A percentile compares a stretch with the other conserved stretches of the same genome.
Evolutionary conservation across 768 basidiomycete species (phyloP).

Genomic region (Phylloporus arenicola): DNA sequence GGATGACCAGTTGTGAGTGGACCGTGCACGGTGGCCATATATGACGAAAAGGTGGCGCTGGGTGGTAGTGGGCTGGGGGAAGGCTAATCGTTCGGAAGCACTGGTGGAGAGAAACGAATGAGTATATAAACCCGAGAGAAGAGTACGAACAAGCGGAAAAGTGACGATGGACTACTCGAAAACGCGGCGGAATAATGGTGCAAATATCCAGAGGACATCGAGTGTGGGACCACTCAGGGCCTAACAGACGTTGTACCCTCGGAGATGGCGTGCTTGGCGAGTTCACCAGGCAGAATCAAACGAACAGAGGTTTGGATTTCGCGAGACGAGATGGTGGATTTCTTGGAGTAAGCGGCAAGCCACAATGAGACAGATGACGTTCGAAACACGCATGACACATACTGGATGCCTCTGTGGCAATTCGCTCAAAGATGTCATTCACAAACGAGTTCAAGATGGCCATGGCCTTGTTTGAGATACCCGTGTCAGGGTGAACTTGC

Average conservation of each 20-base stretch:
- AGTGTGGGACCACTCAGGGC: too few species aligned
- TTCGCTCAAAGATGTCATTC: conserved; percentile 80
- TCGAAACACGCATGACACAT: conserved; percentile 21
- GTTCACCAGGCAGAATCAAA: conserved; percentile 78
- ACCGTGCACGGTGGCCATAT: too few species aligned
- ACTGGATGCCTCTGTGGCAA: conserved; percentile 71
- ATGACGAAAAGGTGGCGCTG: conserved; percentile 19
- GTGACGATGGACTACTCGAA: too few species aligned
- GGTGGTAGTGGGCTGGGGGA: background rate
- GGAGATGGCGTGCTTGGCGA: conserved; percentile 85
- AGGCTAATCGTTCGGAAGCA: conserved; percentile 17
- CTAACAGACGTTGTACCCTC: conserved; percentile 75
- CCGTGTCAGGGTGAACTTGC: conserved; percentile 90
- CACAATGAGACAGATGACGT: background rate
- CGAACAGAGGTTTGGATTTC: conserved; percentile 85
- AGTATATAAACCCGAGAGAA: conserved; percentile 20
- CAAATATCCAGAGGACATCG: too few species aligned
- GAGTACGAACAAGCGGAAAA: too few species aligned
- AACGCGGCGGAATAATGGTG: too few species aligned
- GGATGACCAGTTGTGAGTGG: too few species aligned
- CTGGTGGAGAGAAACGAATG: conserved; percentile 4
- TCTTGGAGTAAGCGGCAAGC: conserved; percentile 82
- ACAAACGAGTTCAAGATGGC: conserved; percentile 81
- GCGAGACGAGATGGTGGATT: conserved; percentile 86
- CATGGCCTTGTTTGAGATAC: too few species aligned